Evolutionary conservation across 768 basidiomycete species (phyloP).

Genomic region (Panellus pusillus): DNA sequence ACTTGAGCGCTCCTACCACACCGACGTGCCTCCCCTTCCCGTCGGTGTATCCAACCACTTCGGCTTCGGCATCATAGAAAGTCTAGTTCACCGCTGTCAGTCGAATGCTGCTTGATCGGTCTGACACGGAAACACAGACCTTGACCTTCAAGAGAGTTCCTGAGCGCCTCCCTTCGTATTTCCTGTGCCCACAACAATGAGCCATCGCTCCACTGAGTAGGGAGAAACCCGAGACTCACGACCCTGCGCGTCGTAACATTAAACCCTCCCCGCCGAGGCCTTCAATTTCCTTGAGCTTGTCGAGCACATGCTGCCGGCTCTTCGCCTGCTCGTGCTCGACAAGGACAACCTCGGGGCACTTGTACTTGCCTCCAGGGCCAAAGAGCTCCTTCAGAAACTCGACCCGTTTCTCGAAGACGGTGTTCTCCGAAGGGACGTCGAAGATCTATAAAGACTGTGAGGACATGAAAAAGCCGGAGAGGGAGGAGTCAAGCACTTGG

Average conservation of each 20-base stretch:
- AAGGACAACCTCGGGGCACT: constrained; percentile 42
- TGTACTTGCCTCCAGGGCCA: constrained; percentile 45
- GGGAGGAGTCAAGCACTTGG: constrained; percentile 37
- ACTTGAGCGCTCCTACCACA: constrained; percentile 49
- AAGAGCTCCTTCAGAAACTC: constrained; percentile 44
- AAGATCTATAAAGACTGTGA: constrained; percentile 42
- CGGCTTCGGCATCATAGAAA: constrained; percentile 61
- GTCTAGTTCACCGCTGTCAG: constrained; percentile 31
- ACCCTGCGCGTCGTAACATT: constrained; percentile 53
- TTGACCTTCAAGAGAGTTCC: constrained; percentile 56
- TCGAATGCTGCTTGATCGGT: not conserved
- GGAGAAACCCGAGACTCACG: constrained; percentile 33
- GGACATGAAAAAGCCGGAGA: not conserved
- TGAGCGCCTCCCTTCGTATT: constrained; percentile 52
- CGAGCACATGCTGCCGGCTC: constrained; percentile 50
- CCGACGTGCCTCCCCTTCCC: constrained; percentile 54
- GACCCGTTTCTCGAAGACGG: constrained; percentile 54
- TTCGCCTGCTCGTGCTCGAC: constrained; percentile 49
- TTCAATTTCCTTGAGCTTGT: constrained; percentile 56
- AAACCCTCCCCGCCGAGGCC: constrained; percentile 56
- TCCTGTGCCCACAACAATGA: constrained; percentile 26
- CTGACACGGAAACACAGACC: constrained; percentile 24
- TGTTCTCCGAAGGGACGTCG: constrained; percentile 50
- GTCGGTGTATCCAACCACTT: constrained; percentile 57
- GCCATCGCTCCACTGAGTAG: not conserved